phyloP scores from a whole-genome alignment of 2,329 filamentous ascomycete species.

The Pseudogymnoascus pannorum region DNA sequence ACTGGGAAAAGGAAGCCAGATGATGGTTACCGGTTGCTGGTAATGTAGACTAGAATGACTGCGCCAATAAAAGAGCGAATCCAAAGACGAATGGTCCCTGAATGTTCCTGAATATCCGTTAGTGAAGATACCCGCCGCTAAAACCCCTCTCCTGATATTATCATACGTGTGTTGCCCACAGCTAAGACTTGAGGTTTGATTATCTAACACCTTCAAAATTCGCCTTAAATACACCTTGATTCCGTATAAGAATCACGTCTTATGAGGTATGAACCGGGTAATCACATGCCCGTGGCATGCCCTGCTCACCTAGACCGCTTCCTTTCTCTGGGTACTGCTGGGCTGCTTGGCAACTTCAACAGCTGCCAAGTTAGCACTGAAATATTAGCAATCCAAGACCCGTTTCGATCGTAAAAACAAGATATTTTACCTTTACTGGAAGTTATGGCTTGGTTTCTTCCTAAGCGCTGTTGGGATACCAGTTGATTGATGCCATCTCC shows the following conservation, averaged over 20 bases:
- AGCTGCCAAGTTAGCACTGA: neutral
- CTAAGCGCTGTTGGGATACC: neutral
- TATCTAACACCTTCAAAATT: neutral
- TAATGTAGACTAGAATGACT: neutral
- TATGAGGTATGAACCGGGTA: neutral
- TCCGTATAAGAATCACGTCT: neutral
- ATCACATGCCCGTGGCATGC: neutral
- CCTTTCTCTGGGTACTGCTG: neutral
- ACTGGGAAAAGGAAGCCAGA: neutral
- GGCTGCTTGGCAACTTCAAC: neutral
- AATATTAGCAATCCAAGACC: neutral
- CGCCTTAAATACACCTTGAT: neutral
- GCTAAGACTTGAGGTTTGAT: neutral
- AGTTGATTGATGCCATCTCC: neutral
- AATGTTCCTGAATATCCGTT: neutral
- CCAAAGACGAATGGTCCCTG: neutral
- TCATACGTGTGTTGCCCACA: neutral
- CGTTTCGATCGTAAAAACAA: neutral
- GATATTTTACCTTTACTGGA: neutral
- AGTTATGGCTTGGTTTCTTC: neutral
- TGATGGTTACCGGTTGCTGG: neutral
- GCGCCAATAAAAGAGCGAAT: slow-evolving; percentile 1
- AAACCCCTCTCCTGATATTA: neutral
- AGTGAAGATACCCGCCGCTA: neutral
- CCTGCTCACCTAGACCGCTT: neutral